Percentiles rank a stretch among this genome's conserved stretches.
phyloP scores from a whole-genome alignment of 2,329 filamentous ascomycete genomes.

The Endocalyx cinctus region DNA sequence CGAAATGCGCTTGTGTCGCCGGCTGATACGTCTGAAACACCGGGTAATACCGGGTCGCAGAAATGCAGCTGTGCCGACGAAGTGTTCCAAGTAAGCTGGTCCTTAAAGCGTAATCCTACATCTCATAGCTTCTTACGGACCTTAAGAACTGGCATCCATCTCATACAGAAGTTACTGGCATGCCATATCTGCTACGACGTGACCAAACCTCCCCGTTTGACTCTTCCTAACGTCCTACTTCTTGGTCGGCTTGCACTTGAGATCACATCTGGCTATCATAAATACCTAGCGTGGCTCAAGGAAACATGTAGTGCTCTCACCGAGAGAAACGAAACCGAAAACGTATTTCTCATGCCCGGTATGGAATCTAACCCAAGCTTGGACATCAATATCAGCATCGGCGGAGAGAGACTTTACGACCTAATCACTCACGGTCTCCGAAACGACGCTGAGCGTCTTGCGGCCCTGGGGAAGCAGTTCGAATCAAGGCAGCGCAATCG shows the following conservation, averaged over 20 bases:
- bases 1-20: neutral
- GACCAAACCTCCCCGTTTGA: slow-evolving; percentile 1
- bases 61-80: slow-evolving; percentile 1
- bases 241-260: slow-evolving; percentile 1
- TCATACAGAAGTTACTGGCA: slow-evolving; percentile 1
- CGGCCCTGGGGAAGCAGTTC: neutral
- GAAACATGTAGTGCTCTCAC: neutral
- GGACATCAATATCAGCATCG: neutral
- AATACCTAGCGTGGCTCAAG: neutral
- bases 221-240: slow-evolving; percentile 1
- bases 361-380: neutral
- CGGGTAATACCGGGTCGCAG: too few species aligned
- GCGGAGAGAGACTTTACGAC: neutral
- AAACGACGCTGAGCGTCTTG: neutral
- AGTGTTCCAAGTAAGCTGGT: slow-evolving; percentile 1
- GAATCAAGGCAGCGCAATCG: neutral
- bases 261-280: neutral
- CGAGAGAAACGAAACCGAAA: neutral
- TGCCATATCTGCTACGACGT: neutral
- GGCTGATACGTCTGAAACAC: neutral
- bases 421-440: slow-evolving; percentile 1
- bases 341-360: neutral
- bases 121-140: neutral
- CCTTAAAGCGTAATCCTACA: neutral
- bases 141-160: neutral